Conservation (phyloP, 305 asterid species). For the Stenogyne calaminthoides region DNA sequence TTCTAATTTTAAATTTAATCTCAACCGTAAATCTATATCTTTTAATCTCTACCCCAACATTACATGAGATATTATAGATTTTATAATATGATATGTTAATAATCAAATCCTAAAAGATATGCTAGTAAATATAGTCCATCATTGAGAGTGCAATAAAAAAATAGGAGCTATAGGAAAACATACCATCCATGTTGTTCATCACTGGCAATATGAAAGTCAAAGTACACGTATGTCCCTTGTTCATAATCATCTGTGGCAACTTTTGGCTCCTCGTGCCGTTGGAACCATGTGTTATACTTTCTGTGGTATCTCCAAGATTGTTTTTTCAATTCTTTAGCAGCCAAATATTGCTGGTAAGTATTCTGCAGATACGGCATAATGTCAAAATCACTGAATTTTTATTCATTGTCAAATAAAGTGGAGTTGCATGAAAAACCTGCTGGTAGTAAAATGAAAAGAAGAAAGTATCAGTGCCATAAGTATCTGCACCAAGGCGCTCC, state of each 20-base stretch:
- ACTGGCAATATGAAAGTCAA: slow-evolving; percentile 83
- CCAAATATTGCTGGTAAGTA: slow-evolving; percentile 96
- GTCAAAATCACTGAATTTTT: slow-evolving; percentile 22
- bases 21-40: no score
- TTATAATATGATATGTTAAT: no score
- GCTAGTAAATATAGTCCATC: not conserved
- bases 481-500: slow-evolving; percentile 99
- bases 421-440: slow-evolving; percentile 55
- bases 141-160: slow-evolving; percentile 20
- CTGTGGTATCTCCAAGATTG: slow-evolving; percentile 99
- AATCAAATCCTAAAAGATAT: no score
- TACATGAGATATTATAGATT: no score
- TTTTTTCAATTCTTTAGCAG: slow-evolving; percentile 94
- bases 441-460: slow-evolving; percentile 97
- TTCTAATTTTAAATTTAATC: no score
- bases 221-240: slow-evolving; percentile 96
- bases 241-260: slow-evolving; percentile 94
- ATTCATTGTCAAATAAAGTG: slow-evolving; percentile 4
- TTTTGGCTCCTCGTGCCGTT: slow-evolving; percentile 96
- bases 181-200: slow-evolving; percentile 99
- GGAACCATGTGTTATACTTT: slow-evolving; percentile 98
- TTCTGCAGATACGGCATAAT: slow-evolving; percentile 55
- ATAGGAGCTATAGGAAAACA: slow-evolving; percentile 28
- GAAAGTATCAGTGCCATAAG: slow-evolving; percentile 79
- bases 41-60: no score